Evolutionary conservation across 305 asterid genomes (phyloP).

Genomic region (Fraxinus ornus): DNA sequence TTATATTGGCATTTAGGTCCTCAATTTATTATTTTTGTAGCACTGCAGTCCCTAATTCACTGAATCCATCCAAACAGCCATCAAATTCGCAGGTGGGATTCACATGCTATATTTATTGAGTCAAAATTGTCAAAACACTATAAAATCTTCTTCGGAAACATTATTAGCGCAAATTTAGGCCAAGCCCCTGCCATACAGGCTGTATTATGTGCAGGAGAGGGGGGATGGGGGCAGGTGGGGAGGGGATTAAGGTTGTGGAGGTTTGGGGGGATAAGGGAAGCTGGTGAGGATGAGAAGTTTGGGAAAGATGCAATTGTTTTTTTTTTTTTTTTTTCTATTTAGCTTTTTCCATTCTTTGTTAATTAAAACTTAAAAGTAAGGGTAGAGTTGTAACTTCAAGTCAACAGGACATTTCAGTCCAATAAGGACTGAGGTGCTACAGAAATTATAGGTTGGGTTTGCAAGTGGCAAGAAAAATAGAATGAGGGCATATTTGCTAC

Average conservation of each 20-base stretch:
- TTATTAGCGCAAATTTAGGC: conserved; percentile 87
- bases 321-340: neutral
- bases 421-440: conserved; percentile 36
- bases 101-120: neutral
- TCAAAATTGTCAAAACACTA: neutral
- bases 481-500: neutral
- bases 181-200: conserved; percentile 99
- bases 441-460: conserved; percentile 75
- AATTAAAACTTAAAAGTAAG: neutral
- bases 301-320: neutral
- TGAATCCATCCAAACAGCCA: neutral
- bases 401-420: neutral
- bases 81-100: neutral
- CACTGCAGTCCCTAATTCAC: neutral
- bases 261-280: neutral
- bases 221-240: neutral
- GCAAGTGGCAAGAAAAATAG: neutral
- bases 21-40: neutral
- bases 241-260: neutral
- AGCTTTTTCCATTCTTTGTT: neutral
- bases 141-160: conserved; percentile 80
- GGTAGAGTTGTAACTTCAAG: neutral
- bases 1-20: neutral
- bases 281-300: neutral
- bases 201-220: conserved; percentile 74